Percentiles rank a stretch among this genome's conserved stretches.
Evolutionary conservation across 176 grass and related monocot species (phyloP).

Genomic region (Luzula sylvatica): DNA sequence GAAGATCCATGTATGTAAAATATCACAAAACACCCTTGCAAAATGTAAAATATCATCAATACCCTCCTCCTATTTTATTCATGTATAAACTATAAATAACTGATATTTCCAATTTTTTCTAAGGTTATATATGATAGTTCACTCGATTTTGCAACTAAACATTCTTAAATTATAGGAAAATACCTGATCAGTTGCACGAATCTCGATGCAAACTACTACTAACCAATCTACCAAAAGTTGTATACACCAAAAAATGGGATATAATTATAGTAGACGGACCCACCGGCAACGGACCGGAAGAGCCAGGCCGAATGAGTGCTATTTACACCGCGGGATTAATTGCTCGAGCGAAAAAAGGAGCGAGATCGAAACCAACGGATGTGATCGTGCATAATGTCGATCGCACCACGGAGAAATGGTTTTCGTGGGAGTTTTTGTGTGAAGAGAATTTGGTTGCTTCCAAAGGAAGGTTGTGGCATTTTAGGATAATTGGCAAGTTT

Average conservation of each 20-base stretch:
- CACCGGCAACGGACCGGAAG: constrained; percentile 44
- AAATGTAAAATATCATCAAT: no score
- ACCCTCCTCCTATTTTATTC: no score
- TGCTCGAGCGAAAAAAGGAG: constrained; percentile 29
- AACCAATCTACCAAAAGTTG: constrained; percentile 38
- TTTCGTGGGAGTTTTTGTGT: constrained; percentile 68
- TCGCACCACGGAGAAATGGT: constrained; percentile 49
- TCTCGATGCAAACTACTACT: constrained; percentile 49
- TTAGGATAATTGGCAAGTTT: constrained; percentile 22
- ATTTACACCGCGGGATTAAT: constrained; percentile 51
- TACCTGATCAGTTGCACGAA: background rate
- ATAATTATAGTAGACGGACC: constrained; percentile 73
- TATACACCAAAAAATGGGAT: constrained; percentile 71
- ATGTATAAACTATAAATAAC: no score
- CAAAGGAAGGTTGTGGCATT: constrained; percentile 55
- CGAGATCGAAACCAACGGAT: constrained; percentile 37
- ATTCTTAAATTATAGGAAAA: constrained; percentile 11
- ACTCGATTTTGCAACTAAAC: no score
- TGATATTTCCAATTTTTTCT: no score
- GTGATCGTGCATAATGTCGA: constrained; percentile 77
- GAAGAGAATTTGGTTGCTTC: constrained; percentile 24
- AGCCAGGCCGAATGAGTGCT: constrained; percentile 76
- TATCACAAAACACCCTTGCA: no score
- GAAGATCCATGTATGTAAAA: no score
- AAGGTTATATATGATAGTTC: background rate